A percentile compares a stretch with the other conserved stretches of the same genome.
These are phyloP conservation scores for Leccinellum albellum DNA, from an alignment of 768 basidiomycete species.

Conservation along the genomic window DNA sequence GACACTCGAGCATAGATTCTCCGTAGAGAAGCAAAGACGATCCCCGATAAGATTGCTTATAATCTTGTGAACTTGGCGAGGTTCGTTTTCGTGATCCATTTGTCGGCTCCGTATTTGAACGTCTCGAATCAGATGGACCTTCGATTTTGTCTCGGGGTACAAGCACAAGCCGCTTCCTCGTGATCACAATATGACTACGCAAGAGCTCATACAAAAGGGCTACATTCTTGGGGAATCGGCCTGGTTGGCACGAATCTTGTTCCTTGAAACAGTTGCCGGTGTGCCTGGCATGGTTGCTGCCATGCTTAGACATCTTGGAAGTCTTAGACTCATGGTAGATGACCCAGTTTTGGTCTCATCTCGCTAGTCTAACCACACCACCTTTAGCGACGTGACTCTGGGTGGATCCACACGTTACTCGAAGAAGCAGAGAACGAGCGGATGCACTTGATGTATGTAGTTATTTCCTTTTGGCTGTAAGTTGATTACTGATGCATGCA, in stretches of 20 bases:
- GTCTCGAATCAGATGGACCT: constrained; percentile 46
- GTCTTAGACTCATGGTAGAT: constrained; percentile 81
- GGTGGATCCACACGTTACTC: constrained; percentile 90
- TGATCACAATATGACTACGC: constrained; percentile 59
- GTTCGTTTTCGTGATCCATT: constrained; percentile 26
- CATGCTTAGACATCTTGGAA: constrained; percentile 80
- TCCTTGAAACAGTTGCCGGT: constrained; percentile 88
- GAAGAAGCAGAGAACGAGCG: constrained; percentile 97
- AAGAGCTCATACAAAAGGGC: constrained; percentile 70
- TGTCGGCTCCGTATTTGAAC: constrained; percentile 2
- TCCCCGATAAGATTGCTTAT: constrained; percentile 71
- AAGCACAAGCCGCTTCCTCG: constrained; percentile 67
- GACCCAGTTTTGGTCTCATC: constrained; percentile 9
- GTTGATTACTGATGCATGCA: constrained; percentile 14
- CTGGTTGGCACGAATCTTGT: constrained; percentile 70
- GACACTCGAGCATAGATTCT: constrained; percentile 50
- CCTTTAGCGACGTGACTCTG: constrained; percentile 48
- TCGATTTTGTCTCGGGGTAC: constrained; percentile 86
- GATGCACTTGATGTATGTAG: constrained; percentile 80
- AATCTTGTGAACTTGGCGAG: constrained; percentile 55
- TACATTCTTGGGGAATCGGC: constrained; percentile 68
- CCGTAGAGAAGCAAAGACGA: constrained; percentile 56
- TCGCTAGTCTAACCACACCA: constrained; percentile 4
- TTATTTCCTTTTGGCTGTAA: constrained; percentile 1
- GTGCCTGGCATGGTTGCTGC: constrained; percentile 97